Evolutionary conservation across 345 rosid genomes (phyloP).

Genomic region (Iberis pinnata): DNA sequence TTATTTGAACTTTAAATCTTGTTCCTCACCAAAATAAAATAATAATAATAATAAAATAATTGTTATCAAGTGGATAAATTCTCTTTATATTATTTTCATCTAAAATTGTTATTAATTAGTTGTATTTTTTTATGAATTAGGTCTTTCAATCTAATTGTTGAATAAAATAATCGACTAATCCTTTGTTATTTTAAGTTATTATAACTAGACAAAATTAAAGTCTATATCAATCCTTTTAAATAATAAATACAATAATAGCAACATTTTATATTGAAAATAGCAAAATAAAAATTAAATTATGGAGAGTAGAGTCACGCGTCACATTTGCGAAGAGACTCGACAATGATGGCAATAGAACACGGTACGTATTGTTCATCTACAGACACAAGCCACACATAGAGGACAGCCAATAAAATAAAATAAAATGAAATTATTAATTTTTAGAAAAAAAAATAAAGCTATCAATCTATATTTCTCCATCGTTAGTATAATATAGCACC

Average conservation of each 20-base stretch:
- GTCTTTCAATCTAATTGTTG: too few species aligned
- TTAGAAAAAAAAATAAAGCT: not conserved
- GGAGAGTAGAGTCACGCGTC: constrained; percentile 28
- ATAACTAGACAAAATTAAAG: constrained; percentile 11
- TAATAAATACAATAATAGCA: not conserved
- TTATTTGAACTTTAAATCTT: too few species aligned
- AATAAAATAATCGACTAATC: not conserved
- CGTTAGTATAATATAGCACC: too few species aligned
- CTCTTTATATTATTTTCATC: too few species aligned
- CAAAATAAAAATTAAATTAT: constrained; percentile 7
- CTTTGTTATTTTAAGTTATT: not conserved
- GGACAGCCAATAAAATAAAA: not conserved
- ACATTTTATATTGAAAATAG: not conserved
- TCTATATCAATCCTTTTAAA: not conserved
- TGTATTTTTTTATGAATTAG: too few species aligned
- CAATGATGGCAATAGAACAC: constrained; percentile 26
- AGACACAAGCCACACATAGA: constrained; percentile 35
- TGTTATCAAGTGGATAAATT: too few species aligned
- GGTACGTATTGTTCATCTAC: constrained; percentile 29
- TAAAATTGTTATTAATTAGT: too few species aligned
- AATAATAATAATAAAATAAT: too few species aligned
- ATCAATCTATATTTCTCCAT: too few species aligned
- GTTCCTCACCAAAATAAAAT: too few species aligned
- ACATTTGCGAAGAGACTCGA: constrained; percentile 15
- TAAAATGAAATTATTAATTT: not conserved